Evolutionary conservation across 805 yeast genomes (phyloP), one percentile per base, ranked within the genome.

Genomic region (Wickerhamomyces alni): DNA sequence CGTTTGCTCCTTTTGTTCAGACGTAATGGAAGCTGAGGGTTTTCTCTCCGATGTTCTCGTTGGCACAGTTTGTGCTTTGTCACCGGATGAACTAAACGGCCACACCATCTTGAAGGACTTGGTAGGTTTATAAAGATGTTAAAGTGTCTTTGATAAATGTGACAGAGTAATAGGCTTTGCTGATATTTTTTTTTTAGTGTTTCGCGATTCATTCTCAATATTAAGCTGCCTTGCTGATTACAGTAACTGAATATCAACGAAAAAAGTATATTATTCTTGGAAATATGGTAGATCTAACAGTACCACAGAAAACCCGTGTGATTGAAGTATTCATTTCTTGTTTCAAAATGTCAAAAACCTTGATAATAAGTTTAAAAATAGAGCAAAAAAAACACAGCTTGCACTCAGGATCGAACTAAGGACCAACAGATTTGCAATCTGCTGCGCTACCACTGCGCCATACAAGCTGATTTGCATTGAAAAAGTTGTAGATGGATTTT

Each of bases 401-500:
- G 82, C 80, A 74, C 87, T 82, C 94, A 82, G 95, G 80, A 63
- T 86, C 80, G 95, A 86, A 86, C 95, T 82, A 78, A 82, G 88
- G 93, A 86, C 95, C 94, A 83, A 80, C 85, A 83, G 95, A 86
- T 84, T 85, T 86, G 95, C 94, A 86, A 86, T 86, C 95, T 82
- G 87, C 88, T 83, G 93, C 94, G 89, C 91, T 85, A 84, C 95
- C 93, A 80, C 93, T 85, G 89, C 88, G 93, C 94, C 88, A 85
- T 72, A 74, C 80, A 70, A 74, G 80, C 82, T 12, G 29, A 4
- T 30, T 15, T 16, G 11, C 25, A 3, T 26, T 12, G 12, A 16
- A 11, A 24, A 24, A 24, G 26, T 24, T 8, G 10, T 24, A 11
- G n/a, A n/a, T n/a, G n/a, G n/a, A n/a, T n/a, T n/a, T n/a, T n/a